Evolutionary conservation across 2,329 filamentous ascomycete species (phyloP), one percentile per base, ranked within the genome.

Genomic region (Arthrobotrys megalospora): DNA sequence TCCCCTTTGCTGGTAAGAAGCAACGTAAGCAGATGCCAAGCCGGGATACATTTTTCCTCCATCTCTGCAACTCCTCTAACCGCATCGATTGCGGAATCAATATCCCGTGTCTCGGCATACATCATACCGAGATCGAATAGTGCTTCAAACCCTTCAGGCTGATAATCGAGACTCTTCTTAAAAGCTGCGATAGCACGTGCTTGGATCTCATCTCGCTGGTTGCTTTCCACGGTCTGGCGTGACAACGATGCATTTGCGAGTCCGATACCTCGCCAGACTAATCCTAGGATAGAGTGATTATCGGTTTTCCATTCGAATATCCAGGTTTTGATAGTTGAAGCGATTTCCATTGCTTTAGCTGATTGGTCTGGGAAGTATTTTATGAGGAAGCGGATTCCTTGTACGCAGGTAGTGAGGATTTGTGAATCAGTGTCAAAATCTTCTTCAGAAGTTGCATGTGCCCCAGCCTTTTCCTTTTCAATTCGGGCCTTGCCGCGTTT

Each of bases 21-120:
- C 24, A 99, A 87, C 0, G 93, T 91, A 55, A 99, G 87, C 14
- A 99, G 87, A 86, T 99, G 96, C 94, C 96, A 97, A 24, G 97
- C 85, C 1, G 94, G 91, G 24, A 98, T 90, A 21, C 81, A 80
- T 34, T 80, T 81, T 38, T 82, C 80, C 19, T 82, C 75, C 64
- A 80, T 60, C 12, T 79, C 80, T 14, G 71, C 79, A n/a, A 89
- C 76, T 12, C 65, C 77, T 53, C 80, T 67, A 1, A 77, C 67
- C 14, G 80, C 79, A 60, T 94, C 92, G 78, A 97, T 93, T 1
- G 96, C 94, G 21, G 90, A 88, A 55, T 90, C 87, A 28, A 97
- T 85, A 82, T 97, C 92, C 81, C 94, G 88, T 80, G 92, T 92
- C 85, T 99, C 94, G 0, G 95, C 94, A 38, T 97, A 88, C n/a